phyloP scores from a whole-genome alignment of 805 yeast genomes.

The Candida suzukii region DNA sequence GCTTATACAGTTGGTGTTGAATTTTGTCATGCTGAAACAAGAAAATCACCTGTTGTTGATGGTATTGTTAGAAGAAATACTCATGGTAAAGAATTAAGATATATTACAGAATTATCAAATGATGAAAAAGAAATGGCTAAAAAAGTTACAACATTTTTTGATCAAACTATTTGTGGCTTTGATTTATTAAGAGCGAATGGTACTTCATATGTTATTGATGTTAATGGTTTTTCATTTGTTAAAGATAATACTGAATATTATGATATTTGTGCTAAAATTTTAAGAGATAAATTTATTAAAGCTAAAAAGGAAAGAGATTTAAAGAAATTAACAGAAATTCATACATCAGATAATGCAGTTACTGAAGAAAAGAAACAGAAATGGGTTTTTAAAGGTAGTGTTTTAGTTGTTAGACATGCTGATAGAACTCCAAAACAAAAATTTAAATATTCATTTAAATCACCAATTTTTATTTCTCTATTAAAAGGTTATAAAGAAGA shows the following conservation, averaged over 20 bases:
- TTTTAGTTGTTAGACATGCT: slow-evolving; percentile 90
- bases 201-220: slow-evolving; percentile 88
- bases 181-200: slow-evolving; percentile 88
- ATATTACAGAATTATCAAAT: slow-evolving; percentile 68
- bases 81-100: slow-evolving; percentile 94
- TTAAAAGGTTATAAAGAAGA: slow-evolving; percentile 94
- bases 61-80: slow-evolving; percentile 96
- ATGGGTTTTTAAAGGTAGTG: slow-evolving; percentile 95
- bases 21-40: slow-evolving; percentile 95
- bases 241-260: slow-evolving; percentile 86
- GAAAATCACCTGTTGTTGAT: slow-evolving; percentile 99
- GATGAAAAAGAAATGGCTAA: slow-evolving; percentile 79
- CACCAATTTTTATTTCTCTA: slow-evolving; percentile 77
- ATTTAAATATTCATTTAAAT: slow-evolving; percentile 88
- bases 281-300: slow-evolving; percentile 65
- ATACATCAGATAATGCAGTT: slow-evolving; percentile 7
- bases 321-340: background rate
- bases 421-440: slow-evolving; percentile 98
- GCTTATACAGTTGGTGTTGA: slow-evolving; percentile 92
- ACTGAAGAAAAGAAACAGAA: slow-evolving; percentile 68
- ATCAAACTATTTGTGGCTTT: slow-evolving; percentile 95
- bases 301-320: slow-evolving; percentile 45
- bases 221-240: slow-evolving; percentile 95
- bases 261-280: slow-evolving; percentile 71
- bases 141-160: slow-evolving; percentile 66